phyloP scores from a whole-genome alignment of 495 filamentous ascomycete species.

The Xylaria intraflava region DNA sequence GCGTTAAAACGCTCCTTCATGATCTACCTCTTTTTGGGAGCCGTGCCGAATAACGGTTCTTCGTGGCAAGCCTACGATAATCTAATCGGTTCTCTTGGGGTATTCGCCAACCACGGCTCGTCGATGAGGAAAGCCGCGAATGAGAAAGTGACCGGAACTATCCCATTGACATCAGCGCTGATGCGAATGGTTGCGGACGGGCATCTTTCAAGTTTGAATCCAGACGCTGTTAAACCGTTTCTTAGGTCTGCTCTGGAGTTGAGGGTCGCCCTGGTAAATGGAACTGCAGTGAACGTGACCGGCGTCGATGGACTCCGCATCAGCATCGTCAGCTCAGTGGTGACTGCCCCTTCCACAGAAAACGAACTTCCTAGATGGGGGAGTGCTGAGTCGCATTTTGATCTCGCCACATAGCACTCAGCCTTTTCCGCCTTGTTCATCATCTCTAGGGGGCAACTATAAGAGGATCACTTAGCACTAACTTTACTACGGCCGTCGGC shows the following conservation, averaged over 20 bases:
- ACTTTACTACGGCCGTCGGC: neutral
- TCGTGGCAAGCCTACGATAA: slow-evolving; percentile 38
- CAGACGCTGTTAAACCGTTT: slow-evolving; percentile 35
- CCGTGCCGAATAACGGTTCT: slow-evolving; percentile 29
- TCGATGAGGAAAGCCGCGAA: slow-evolving; percentile 7
- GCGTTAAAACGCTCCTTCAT: slow-evolving; percentile 50
- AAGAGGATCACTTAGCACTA: neutral
- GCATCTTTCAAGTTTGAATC: slow-evolving; percentile 35
- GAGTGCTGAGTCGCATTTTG: slow-evolving; percentile 20
- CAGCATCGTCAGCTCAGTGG: slow-evolving; percentile 36
- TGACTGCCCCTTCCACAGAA: slow-evolving; percentile 30
- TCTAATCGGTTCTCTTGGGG: slow-evolving; percentile 49
- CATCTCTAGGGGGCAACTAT: neutral
- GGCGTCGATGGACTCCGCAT: slow-evolving; percentile 30
- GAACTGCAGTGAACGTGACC: slow-evolving; percentile 14
- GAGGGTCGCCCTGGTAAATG: slow-evolving; percentile 30
- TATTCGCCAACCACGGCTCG: slow-evolving; percentile 38
- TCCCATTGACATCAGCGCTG: slow-evolving; percentile 52
- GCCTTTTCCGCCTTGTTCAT: neutral
- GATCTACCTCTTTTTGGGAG: slow-evolving; percentile 56
- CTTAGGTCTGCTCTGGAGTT: slow-evolving; percentile 39
- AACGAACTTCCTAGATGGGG: slow-evolving; percentile 41
- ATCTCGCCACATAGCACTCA: slow-evolving; percentile 19
- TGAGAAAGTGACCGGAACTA: slow-evolving; percentile 41
- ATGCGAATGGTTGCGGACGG: slow-evolving; percentile 33